These are phyloP conservation scores for Vanderwaltozyma tropicalis DNA, from an alignment of 805 yeast genomes.

Conservation along the genomic window DNA sequence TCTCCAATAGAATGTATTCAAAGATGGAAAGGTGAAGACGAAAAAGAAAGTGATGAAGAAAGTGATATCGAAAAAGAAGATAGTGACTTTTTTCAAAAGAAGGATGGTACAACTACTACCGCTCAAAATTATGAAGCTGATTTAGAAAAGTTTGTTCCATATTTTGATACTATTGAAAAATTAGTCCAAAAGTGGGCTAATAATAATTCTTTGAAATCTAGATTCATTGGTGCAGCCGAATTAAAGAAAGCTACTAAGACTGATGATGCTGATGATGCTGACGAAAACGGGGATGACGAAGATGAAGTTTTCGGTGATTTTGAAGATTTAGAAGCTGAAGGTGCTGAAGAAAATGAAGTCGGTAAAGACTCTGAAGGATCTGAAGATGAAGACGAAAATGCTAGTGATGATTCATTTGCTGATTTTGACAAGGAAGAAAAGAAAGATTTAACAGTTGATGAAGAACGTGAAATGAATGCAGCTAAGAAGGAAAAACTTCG, in stretches of 20 bases:
- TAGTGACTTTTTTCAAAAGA: conserved; percentile 46
- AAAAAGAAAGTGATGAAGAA: conserved; percentile 35
- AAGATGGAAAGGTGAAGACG: conserved; percentile 56
- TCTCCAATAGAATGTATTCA: conserved; percentile 61
- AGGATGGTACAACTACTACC: conserved; percentile 23
- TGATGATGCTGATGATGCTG: conserved; percentile 25
- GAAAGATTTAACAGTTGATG: conserved; percentile 46
- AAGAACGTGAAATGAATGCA: conserved; percentile 73
- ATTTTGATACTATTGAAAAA: conserved; percentile 26
- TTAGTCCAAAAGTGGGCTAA: conserved; percentile 25
- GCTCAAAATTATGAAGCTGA: conserved; percentile 14
- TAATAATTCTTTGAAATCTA: conserved; percentile 19
- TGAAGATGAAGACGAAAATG: conserved; percentile 14
- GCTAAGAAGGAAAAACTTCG: conserved; percentile 81
- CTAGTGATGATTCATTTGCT: conserved; percentile 31
- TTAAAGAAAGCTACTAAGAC: conserved; percentile 21
- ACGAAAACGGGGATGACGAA: conserved; percentile 38
- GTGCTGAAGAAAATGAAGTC: conserved; percentile 6
- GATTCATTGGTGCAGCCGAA: conserved; percentile 25
- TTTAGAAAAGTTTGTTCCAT: conserved; percentile 27
- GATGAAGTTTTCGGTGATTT: conserved; percentile 44
- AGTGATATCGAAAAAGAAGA: conserved; percentile 29
- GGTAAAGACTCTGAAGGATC: conserved; percentile 1
- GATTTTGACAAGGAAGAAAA: conserved; percentile 34
- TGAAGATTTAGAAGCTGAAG: conserved; percentile 10